Base-by-base conservation (phyloP, 345 rosid species). In the Linum usitatissimum region DNA sequence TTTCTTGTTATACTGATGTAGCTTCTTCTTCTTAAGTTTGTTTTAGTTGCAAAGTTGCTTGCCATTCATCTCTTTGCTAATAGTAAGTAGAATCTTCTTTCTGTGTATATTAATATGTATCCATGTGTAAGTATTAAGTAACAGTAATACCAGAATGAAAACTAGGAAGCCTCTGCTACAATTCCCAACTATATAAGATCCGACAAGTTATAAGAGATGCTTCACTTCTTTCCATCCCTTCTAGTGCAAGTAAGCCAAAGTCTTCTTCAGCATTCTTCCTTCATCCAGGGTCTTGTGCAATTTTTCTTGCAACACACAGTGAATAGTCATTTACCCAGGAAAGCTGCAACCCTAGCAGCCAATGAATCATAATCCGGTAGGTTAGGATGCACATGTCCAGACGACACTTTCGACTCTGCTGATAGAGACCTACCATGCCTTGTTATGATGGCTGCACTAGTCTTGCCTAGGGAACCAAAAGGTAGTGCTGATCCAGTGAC, bases 311-410 rank as follows among this genome's bases (percentile, higher is more conserved):
- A n/a, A n/a, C 36, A 31, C 36, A 31, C 36, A 31, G 36, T 31
- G 3, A 42, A 42, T 14, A 42, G 49, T 71, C 68, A 72, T 59
- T 51, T 23, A 30, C 74, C 68, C 57, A 53, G 68, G 18, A 82
- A 68, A n/a, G 81, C 73, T 30, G 81, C 83, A 68, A 84, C 20
- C 69, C 75, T 66, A 9, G 81, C 77, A 18, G 76, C 80, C 63
- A 86, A 60, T 9, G 76, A 84, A 54, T 82, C 87, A 21, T 66
- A 86, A 42, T 84, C 85, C 0, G 87, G 93, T 30, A 86, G 60
- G 14, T 74, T 81, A 14, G 85, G 87, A 70, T 84, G 87, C 28
- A 78, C 85, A 58, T 74, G 84, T 2, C 69, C 56, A 55, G 57
- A 23, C 28, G 28, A 9, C 36, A 70, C 66, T 23, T 75, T 76